Conservation (phyloP, 768 basidiomycete species). For the Rhodotorula toruloides region DNA sequence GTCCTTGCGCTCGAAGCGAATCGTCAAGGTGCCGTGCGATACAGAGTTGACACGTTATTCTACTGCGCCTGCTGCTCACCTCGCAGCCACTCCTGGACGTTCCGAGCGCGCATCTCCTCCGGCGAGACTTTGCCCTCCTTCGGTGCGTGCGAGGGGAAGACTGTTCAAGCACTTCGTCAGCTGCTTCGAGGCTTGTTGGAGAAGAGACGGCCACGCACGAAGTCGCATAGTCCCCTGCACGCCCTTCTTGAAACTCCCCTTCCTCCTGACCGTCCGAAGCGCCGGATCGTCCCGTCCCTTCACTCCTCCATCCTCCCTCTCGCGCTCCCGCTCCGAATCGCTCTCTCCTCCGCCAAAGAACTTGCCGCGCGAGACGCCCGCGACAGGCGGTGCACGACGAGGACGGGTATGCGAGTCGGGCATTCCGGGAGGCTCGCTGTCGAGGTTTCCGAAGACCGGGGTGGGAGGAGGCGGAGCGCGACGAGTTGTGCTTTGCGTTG, state of each 20-base stretch:
- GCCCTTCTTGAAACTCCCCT: conserved; percentile 15
- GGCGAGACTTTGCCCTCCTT: neutral
- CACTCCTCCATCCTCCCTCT: neutral
- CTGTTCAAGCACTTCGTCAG: neutral
- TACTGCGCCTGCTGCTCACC: no score
- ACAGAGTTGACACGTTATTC: no score
- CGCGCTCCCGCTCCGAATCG: neutral
- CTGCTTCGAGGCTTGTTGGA: neutral
- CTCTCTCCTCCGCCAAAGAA: neutral
- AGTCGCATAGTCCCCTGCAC: conserved; percentile 25
- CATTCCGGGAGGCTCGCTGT: neutral
- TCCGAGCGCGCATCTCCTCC: no score
- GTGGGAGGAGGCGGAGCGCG: neutral
- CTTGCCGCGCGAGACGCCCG: conserved; percentile 1
- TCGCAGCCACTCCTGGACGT: no score
- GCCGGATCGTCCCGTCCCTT: neutral
- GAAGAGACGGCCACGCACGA: neutral
- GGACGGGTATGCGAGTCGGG: neutral
- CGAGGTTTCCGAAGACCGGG: neutral
- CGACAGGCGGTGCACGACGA: conserved; percentile 1
- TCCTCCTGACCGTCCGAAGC: conserved; percentile 10
- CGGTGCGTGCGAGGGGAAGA: conserved; percentile 5
- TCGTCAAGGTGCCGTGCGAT: neutral
- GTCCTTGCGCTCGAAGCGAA: no score
- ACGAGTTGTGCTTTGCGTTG: no score